Conservation (phyloP, 2,329 filamentous ascomycete genomes). For the Davidsoniella neocaledoniae region DNA sequence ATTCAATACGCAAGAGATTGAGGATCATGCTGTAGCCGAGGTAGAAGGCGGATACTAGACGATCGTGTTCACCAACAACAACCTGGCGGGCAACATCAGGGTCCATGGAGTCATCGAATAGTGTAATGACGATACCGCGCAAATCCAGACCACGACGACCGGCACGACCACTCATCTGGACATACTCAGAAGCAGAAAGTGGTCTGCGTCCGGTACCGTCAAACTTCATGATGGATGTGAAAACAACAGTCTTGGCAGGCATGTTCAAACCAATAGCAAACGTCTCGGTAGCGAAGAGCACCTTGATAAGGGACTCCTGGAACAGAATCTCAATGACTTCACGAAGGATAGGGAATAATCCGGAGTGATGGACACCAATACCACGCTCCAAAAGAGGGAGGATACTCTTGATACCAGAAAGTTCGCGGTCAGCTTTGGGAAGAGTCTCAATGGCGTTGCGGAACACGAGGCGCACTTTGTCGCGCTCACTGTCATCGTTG, state of each 20-base stretch:
- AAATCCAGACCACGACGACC: slow-evolving; percentile 95
- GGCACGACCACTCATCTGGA: slow-evolving; percentile 96
- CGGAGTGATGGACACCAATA: slow-evolving; percentile 94
- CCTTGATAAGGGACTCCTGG: slow-evolving; percentile 95
- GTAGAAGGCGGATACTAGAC: slow-evolving; percentile 93
- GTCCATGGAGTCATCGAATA: slow-evolving; percentile 95
- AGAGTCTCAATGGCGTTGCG: slow-evolving; percentile 82
- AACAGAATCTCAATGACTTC: slow-evolving; percentile 98
- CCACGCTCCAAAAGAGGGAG: slow-evolving; percentile 76
- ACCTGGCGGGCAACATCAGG: slow-evolving; percentile 87
- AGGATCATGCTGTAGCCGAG: slow-evolving; percentile 99
- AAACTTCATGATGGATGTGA: slow-evolving; percentile 90
- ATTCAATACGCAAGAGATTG: slow-evolving; percentile 91
- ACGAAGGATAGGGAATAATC: slow-evolving; percentile 85
- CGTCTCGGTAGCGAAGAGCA: slow-evolving; percentile 92
- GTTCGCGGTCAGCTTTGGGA: slow-evolving; percentile 73
- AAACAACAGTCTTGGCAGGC: slow-evolving; percentile 98
- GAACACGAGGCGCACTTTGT: slow-evolving; percentile 88
- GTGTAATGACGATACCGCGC: slow-evolving; percentile 98
- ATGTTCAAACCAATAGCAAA: slow-evolving; percentile 98
- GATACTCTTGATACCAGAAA: slow-evolving; percentile 84
- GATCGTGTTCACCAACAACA: slow-evolving; percentile 90
- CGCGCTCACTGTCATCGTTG: slow-evolving; percentile 91
- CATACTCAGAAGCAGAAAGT: slow-evolving; percentile 87
- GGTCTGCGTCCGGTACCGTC: slow-evolving; percentile 69